Percentiles rank a stretch among this genome's conserved stretches.
phyloP scores from a whole-genome alignment of 768 basidiomycete species.

The Daedaleopsis nitida region DNA sequence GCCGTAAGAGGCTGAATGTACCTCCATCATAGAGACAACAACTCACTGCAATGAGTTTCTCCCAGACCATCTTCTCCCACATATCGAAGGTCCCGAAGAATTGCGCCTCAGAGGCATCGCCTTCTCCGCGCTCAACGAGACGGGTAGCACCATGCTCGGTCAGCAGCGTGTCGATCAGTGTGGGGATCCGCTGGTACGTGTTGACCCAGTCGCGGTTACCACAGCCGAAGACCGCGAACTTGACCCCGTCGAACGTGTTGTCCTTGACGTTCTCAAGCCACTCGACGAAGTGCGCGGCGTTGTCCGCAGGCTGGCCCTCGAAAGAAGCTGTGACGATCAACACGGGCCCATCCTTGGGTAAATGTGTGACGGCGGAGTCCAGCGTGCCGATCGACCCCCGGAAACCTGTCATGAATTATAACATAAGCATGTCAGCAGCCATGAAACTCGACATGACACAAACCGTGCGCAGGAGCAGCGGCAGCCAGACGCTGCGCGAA shows the following conservation, averaged over 20 bases:
- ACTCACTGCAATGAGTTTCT: constrained; percentile 34
- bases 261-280: constrained; percentile 37
- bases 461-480: constrained; percentile 40
- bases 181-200: constrained; percentile 50
- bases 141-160: constrained; percentile 37
- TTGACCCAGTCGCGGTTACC: constrained; percentile 51
- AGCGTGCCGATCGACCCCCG: constrained; percentile 40
- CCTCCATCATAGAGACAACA: not conserved
- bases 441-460: not conserved
- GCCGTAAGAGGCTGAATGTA: not conserved
- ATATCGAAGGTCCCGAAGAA: constrained; percentile 49
- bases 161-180: constrained; percentile 38
- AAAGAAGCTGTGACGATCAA: constrained; percentile 49
- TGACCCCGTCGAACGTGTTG: constrained; percentile 31
- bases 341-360: constrained; percentile 46
- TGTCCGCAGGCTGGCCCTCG: constrained; percentile 53
- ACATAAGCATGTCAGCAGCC: not conserved
- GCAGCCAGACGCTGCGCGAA: constrained; percentile 47
- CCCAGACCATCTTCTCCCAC: constrained; percentile 43
- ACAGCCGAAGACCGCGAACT: constrained; percentile 51
- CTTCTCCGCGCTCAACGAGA: constrained; percentile 41
- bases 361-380: constrained; percentile 37
- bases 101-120: constrained; percentile 41
- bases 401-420: constrained; percentile 34
- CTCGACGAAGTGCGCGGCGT: constrained; percentile 46